Evolutionary conservation across 169 alveolate genomes (phyloP).

Genomic region (Eimeria necatrix): DNA sequence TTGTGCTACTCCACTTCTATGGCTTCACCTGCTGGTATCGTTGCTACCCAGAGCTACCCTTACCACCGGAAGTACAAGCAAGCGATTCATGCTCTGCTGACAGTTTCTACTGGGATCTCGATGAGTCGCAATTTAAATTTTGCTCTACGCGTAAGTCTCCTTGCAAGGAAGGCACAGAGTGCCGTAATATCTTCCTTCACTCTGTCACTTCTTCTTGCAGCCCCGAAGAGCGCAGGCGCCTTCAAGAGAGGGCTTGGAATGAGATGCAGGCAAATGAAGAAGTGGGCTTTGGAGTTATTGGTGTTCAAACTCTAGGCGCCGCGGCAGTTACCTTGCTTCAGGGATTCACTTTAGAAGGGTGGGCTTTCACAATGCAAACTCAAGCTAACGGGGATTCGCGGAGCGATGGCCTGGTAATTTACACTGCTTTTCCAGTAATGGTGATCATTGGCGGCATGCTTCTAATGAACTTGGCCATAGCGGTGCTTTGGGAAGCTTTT

Average conservation of each 20-base stretch:
- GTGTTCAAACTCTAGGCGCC: constrained; percentile 55
- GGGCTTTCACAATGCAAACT: constrained; percentile 77
- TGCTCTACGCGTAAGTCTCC: constrained; percentile 64
- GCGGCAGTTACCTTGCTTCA: constrained; percentile 73
- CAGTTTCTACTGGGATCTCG: constrained; percentile 79
- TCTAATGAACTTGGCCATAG: constrained; percentile 77
- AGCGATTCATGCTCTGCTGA: constrained; percentile 74
- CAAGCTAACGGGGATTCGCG: constrained; percentile 71
- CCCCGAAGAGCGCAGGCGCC: constrained; percentile 52
- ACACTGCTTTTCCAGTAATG: constrained; percentile 38
- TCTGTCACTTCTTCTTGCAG: constrained; percentile 72
- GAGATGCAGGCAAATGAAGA: constrained; percentile 32
- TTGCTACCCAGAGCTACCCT: constrained; percentile 55
- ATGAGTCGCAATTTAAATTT: constrained; percentile 64
- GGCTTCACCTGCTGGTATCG: constrained; percentile 73
- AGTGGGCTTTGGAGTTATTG: constrained; percentile 71
- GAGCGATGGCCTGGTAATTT: constrained; percentile 55
- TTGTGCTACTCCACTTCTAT: constrained; percentile 68
- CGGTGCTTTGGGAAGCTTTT: constrained; percentile 80
- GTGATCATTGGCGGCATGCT: constrained; percentile 77
- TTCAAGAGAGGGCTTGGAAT: constrained; percentile 69
- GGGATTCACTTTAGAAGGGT: constrained; percentile 79
- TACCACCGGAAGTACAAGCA: constrained; percentile 68
- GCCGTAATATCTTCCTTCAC: constrained; percentile 69
- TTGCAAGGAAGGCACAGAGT: constrained; percentile 72